Percentiles rank a stretch among this genome's conserved stretches.
phyloP scores from a whole-genome alignment of 108 stramenopile genomes.

The Nannochloropsis oceanica region DNA sequence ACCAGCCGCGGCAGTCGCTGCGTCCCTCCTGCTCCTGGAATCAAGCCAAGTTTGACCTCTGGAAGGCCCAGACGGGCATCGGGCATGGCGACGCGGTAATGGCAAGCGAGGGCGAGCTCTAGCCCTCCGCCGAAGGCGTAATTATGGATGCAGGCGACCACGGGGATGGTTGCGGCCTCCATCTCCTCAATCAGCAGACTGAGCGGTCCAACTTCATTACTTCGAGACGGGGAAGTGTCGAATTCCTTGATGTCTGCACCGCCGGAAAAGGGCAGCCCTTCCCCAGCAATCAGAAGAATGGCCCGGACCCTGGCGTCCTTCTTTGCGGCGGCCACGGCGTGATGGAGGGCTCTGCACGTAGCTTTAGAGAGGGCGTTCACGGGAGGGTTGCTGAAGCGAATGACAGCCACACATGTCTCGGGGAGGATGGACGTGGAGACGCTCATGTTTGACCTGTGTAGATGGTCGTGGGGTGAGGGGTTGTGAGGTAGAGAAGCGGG shows the following conservation, averaged over 20 bases:
- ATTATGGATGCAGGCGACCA: slow-evolving; percentile 22
- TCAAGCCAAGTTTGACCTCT: slow-evolving; percentile 25
- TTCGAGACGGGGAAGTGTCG: not conserved
- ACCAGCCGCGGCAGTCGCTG: slow-evolving; percentile 83
- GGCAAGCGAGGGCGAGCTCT: slow-evolving; percentile 33
- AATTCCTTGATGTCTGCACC: slow-evolving; percentile 33
- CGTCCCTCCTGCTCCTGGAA: slow-evolving; percentile 77
- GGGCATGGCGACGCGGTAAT: slow-evolving; percentile 26
- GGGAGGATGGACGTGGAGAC: not conserved
- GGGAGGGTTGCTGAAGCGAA: not conserved
- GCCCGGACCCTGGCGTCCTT: not conserved
- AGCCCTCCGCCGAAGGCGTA: slow-evolving; percentile 31
- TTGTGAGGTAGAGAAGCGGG: too few species aligned
- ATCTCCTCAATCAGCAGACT: not conserved
- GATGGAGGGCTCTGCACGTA: not conserved
- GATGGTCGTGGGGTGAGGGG: too few species aligned
- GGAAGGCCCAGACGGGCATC: slow-evolving; percentile 21
- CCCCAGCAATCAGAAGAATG: slow-evolving; percentile 14
- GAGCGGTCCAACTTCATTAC: not conserved
- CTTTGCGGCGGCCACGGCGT: slow-evolving; percentile 5
- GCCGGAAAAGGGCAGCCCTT: slow-evolving; percentile 6
- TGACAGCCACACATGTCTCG: not conserved
- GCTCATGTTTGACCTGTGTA: not conserved
- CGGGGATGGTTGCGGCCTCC: slow-evolving; percentile 11
- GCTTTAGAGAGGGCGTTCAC: slow-evolving; percentile 1